Conservation (phyloP, 176 grass and related monocot species). For the Zoysia japonica region DNA sequence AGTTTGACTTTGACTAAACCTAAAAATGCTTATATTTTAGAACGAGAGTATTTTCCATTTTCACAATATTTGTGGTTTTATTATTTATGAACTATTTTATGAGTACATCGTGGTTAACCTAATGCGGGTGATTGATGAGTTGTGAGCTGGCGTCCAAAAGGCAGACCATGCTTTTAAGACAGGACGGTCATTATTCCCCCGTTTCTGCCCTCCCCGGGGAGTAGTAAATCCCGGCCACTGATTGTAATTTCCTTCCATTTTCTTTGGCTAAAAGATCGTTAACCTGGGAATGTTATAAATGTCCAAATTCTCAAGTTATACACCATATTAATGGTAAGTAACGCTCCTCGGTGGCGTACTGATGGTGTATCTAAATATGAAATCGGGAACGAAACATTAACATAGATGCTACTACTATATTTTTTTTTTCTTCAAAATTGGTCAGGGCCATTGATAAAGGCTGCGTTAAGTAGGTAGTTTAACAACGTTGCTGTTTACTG, state of each 20-base stretch:
- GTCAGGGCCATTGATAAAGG: neutral
- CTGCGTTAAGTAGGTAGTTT: no score
- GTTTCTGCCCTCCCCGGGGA: neutral
- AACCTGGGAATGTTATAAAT: neutral
- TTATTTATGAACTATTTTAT: no score
- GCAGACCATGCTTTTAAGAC: neutral
- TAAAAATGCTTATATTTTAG: no score
- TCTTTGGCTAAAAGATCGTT: neutral
- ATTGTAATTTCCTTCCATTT: neutral
- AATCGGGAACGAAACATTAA: no score
- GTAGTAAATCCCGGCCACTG: neutral
- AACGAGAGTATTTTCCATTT: no score
- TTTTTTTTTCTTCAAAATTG: neutral
- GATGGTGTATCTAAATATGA: no score
- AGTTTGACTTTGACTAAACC: no score
- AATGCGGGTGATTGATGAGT: conserved; percentile 26
- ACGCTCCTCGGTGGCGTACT: no score
- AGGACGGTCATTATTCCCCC: neutral
- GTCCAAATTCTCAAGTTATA: neutral
- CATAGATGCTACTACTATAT: no score
- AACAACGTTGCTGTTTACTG: no score
- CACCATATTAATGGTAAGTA: no score
- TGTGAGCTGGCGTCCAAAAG: conserved; percentile 46
- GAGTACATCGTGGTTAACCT: neutral
- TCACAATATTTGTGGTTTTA: no score